Base-by-base conservation (phyloP, 495 filamentous ascomycete genomes). In the Neurospora sp. region DNA sequence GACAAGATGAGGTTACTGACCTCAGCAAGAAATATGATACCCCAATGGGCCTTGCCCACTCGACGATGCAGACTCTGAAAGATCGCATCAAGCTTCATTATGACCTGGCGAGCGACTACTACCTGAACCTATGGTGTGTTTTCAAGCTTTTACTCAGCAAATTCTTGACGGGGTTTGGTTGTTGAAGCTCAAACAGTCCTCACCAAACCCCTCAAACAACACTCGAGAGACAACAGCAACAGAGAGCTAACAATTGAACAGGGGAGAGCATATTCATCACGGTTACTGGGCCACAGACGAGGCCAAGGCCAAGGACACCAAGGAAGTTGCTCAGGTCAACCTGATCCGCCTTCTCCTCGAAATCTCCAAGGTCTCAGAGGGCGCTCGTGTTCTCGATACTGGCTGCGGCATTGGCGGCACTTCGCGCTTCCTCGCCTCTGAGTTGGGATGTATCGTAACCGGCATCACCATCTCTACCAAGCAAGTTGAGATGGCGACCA, bases 201-300 rank as follows among this genome's bases (percentile, higher is more conserved):
- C 39, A 53, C 53, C 53, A 20, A 39, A 6, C 48, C 40, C 39
- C 69, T 53, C 61, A 59, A n/a, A 10, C 42, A 9, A 2, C 8
- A 16, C 12, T 35, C 70, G 18, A 27, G 22, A 37, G 10, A 61
- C 8, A 70, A 8, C 9, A 68, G 71, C 39, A 71, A 42, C 59
- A n/a, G 42, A 53, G 68, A 3, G 8, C 38, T 65, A 18, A 65
- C 53, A 35, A 31, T 1, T 16, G 3, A 0, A 6, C 70, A 89
- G 87, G 87, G 87, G 87, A 42, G 87, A 89, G 72, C 87, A 89
- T 75, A 88, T 89, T 75, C 87, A 89, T 73, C 87, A 89, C 74
- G 87, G 87, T 39, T 83, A 85, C 75, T 86, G 85, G 83, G 79
- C 86, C 44, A 81, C 78, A 27, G 79, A 81, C 45, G 71, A 76